phyloP scores from a whole-genome alignment of 108 stramenopile species.

The Fragilariopsis cylindrus region DNA sequence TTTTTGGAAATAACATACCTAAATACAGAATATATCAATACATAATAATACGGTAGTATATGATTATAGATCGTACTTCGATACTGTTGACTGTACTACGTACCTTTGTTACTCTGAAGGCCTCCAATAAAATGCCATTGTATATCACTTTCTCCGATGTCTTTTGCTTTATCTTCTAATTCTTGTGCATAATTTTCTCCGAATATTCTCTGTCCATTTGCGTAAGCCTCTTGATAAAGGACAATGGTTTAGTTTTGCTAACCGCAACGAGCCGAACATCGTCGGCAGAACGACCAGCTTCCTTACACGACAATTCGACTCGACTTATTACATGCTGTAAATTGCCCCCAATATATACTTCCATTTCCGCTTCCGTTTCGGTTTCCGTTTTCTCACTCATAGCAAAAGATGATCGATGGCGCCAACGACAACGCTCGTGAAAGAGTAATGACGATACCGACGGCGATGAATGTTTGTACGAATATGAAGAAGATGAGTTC shows the following conservation, averaged over 20 bases:
- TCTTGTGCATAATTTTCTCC: conserved; percentile 99
- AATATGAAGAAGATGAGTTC: too few species aligned
- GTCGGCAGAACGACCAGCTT: conserved; percentile 15
- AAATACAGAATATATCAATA: too few species aligned
- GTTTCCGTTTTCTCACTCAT: neutral
- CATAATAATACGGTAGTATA: too few species aligned
- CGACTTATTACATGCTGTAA: conserved; percentile 27
- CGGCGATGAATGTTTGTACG: neutral
- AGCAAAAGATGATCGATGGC: neutral
- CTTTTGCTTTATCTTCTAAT: conserved; percentile 88
- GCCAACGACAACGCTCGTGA: neutral
- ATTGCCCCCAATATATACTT: conserved; percentile 27
- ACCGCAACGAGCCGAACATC: conserved; percentile 87
- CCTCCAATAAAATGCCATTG: conserved; percentile 97
- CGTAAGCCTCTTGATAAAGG: conserved; percentile 74
- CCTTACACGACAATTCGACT: conserved; percentile 29
- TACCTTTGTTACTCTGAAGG: conserved; percentile 93
- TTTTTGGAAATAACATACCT: too few species aligned
- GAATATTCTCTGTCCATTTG: conserved; percentile 90
- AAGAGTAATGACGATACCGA: neutral
- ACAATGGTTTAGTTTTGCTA: conserved; percentile 93
- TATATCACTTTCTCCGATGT: conserved; percentile 74
- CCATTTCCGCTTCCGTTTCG: neutral
- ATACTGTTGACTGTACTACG: too few species aligned
- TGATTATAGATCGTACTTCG: too few species aligned